Evolutionary conservation across 176 grass and related monocot genomes (phyloP).

Genomic region (Carex littledalei): DNA sequence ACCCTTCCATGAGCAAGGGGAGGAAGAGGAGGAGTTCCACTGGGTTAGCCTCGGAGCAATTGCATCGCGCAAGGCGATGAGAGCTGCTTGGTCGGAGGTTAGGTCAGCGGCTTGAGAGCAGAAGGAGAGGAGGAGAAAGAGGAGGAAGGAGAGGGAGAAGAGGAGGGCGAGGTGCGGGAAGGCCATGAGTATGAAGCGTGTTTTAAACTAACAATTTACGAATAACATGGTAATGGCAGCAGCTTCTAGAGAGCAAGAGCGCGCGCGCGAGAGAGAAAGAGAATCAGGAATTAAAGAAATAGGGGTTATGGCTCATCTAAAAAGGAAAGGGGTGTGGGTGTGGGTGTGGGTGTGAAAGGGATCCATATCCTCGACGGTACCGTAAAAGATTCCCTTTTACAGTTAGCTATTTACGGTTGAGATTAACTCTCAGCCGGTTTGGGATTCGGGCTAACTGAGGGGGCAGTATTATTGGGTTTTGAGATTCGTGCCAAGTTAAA

Average conservation of each 20-base stretch:
- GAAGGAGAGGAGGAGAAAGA: not conserved
- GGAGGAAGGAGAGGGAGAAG: constrained; percentile 11
- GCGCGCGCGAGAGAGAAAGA: not conserved
- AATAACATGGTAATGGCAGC: not conserved
- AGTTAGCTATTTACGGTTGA: too few relatives aligned
- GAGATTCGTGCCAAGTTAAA: too few relatives aligned
- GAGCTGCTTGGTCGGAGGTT: constrained; percentile 39
- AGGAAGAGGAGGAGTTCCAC: constrained; percentile 34
- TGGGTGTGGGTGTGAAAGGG: too few relatives aligned
- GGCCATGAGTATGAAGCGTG: not conserved
- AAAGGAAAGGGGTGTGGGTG: constrained; percentile 4
- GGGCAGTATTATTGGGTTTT: too few relatives aligned
- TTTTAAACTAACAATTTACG: not conserved
- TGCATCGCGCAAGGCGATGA: constrained; percentile 44
- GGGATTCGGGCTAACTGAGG: too few relatives aligned
- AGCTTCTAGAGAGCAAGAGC: not conserved
- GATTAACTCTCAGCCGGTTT: too few relatives aligned
- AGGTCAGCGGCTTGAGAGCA: constrained; percentile 21
- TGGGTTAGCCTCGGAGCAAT: constrained; percentile 20
- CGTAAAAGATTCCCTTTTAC: too few relatives aligned
- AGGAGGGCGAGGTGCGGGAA: constrained; percentile 6
- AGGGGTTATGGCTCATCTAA: not conserved
- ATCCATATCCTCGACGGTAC: too few relatives aligned
- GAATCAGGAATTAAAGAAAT: not conserved
- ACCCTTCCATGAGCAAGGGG: constrained; percentile 56